These are phyloP conservation scores for Podospora pseudocomata DNA, from an alignment of 495 filamentous ascomycete genomes.

Conservation along the genomic window DNA sequence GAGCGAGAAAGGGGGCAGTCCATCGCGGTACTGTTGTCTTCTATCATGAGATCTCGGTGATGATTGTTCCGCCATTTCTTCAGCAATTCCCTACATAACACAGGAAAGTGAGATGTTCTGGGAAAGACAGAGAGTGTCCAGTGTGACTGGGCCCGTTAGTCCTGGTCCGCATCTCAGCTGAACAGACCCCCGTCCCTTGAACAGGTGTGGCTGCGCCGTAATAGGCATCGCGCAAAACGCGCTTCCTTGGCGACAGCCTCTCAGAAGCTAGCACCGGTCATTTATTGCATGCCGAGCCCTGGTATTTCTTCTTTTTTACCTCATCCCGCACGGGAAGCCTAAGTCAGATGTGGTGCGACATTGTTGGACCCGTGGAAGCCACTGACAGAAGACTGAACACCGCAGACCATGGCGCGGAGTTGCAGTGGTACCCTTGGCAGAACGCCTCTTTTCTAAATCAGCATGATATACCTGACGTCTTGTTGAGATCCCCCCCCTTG, in stretches of 20 bases:
- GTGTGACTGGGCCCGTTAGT: not conserved
- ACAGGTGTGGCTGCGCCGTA: not conserved
- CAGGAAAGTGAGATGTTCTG: not conserved
- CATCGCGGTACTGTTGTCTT: not conserved
- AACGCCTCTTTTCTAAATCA: not conserved
- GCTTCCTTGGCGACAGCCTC: not conserved
- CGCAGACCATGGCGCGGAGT: not conserved
- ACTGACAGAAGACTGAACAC: not conserved
- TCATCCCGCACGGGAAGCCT: constrained; percentile 5
- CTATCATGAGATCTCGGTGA: not conserved
- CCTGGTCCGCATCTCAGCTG: constrained; percentile 3
- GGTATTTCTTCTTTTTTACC: constrained; percentile 1
- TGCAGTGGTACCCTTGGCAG: not conserved
- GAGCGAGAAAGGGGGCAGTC: not conserved
- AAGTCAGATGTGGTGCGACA: not conserved
- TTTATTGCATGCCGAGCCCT: constrained; percentile 5
- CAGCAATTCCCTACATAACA: not conserved
- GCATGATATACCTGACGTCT: not conserved
- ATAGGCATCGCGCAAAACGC: not conserved
- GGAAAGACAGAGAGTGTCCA: not conserved
- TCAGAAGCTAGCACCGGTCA: constrained; percentile 2
- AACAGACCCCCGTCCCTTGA: not conserved
- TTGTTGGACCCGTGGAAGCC: not conserved
- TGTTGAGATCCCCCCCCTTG: not conserved
- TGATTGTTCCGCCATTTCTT: not conserved